Evolutionary conservation across 768 basidiomycete species (phyloP).

Genomic region (Kwoniella mangroviensis): DNA sequence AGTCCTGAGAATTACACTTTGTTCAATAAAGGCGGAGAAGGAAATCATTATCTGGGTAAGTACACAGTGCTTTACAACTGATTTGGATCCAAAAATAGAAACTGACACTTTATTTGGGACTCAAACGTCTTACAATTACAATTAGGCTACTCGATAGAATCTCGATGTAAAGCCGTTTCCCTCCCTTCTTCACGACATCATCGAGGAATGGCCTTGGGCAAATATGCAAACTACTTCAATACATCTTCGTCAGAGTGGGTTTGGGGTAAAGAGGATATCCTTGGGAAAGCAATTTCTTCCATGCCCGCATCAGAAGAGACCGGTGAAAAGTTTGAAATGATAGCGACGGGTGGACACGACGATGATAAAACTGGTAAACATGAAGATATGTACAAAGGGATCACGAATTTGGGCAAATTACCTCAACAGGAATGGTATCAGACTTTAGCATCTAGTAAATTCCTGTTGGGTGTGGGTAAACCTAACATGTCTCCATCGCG

Average conservation of each 20-base stretch:
- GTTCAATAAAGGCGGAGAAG: slow-evolving; percentile 16
- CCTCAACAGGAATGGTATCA: slow-evolving; percentile 20
- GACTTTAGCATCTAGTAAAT: slow-evolving; percentile 21
- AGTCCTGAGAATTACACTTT: slow-evolving; percentile 34
- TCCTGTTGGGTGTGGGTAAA: slow-evolving; percentile 33
- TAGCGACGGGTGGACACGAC: slow-evolving; percentile 24
- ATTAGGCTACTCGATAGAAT: slow-evolving; percentile 37
- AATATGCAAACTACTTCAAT: slow-evolving; percentile 23
- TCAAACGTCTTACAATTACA: not conserved
- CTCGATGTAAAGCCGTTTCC: slow-evolving; percentile 14
- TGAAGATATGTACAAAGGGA: slow-evolving; percentile 17
- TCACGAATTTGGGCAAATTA: slow-evolving; percentile 15
- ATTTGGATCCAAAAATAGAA: not conserved
- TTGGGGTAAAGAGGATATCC: slow-evolving; percentile 13
- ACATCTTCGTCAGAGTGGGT: slow-evolving; percentile 6
- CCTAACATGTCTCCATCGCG: slow-evolving; percentile 31
- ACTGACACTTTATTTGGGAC: not conserved
- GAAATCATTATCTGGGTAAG: slow-evolving; percentile 31
- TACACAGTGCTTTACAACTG: not conserved
- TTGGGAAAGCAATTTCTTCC: slow-evolving; percentile 10
- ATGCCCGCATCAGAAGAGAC: slow-evolving; percentile 2
- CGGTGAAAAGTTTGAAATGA: slow-evolving; percentile 25
- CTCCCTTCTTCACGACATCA: slow-evolving; percentile 11
- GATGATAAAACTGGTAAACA: slow-evolving; percentile 10
- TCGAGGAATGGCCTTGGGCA: slow-evolving; percentile 30